Evolutionary conservation across 1,139 yeast genomes (phyloP), one percentile per base, ranked within the genome.

Genomic region (Pichia sp.): DNA sequence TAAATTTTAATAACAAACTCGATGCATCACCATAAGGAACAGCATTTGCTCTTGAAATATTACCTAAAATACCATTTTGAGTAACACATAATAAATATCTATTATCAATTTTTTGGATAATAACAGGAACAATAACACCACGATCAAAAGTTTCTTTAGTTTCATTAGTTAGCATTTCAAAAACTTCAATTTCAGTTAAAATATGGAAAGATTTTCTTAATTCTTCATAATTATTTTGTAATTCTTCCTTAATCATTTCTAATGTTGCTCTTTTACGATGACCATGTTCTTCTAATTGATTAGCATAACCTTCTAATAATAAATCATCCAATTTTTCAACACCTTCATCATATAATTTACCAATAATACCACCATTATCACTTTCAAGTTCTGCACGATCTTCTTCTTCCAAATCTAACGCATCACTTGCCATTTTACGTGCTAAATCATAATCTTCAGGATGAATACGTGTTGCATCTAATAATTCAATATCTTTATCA

Each of bases 361-460:
- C 81, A 47, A 91, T 82, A 11, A 89, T 88, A 35, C 95, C 96
- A 44, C 95, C 94, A 53, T 70, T 67, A 20, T 72, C 70, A 42
- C 70, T 71, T 50, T 70, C 74, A 47, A 82, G 69, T 45, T 82
- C 93, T 3, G 81, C 86, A 58, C 86, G 73, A 54, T 89, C 96
- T 63, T 89, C 97, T 56, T 93, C 98, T 56, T 89, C 96, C 51
- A 88, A 73, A 56, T 93, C 99, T 50, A 91, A 71, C 1, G 98
- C 97, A 68, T 91, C 98, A 3, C 96, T 93, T 9, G 97, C 97
- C 88, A 91, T 89, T 60, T 91, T 91, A 43, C 93, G 78, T 2
- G 97, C 97, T 53, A 91, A 72, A 47, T 86, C 95, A 59, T 91
- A 91, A 63, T 91, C 98, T 63, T 93, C 97, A 4, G 98, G 98